Conservation (phyloP, 768 basidiomycete species). For the Crassisporium funariophilum region DNA sequence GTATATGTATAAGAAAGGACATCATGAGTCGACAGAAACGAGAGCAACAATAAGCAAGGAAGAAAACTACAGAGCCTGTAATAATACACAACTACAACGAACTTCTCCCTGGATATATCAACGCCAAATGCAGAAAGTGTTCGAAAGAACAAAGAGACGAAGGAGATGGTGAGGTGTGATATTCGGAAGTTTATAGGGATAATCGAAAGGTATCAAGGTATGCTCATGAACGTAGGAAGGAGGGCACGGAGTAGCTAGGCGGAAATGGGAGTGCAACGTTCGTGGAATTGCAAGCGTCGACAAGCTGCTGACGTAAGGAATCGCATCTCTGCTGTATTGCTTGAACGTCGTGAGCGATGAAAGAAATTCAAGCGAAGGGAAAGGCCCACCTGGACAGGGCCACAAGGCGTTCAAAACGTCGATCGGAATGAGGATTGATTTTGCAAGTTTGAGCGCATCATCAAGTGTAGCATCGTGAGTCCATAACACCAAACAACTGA, state of each 20-base stretch:
- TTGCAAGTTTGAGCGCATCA: slow-evolving; percentile 66
- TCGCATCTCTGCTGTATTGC: slow-evolving; percentile 51
- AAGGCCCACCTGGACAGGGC: slow-evolving; percentile 52
- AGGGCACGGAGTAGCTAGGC: slow-evolving; percentile 39
- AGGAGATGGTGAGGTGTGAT: too few relatives aligned
- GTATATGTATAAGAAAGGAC: too few relatives aligned
- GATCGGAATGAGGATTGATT: slow-evolving; percentile 60
- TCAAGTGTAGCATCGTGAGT: slow-evolving; percentile 57
- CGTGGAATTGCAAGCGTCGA: slow-evolving; percentile 47
- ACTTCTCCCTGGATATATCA: too few relatives aligned
- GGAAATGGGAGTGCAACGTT: slow-evolving; percentile 44
- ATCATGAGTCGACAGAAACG: too few relatives aligned
- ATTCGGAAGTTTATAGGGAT: too few relatives aligned
- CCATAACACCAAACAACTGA: slow-evolving; percentile 69
- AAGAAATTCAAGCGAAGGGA: background rate
- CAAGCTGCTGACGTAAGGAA: slow-evolving; percentile 49
- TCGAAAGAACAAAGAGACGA: too few relatives aligned
- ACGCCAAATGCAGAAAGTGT: too few relatives aligned
- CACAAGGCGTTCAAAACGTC: slow-evolving; percentile 72
- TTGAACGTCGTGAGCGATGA: too few relatives aligned
- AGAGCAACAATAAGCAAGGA: too few relatives aligned
- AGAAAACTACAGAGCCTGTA: too few relatives aligned
- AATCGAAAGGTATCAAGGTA: too few relatives aligned
- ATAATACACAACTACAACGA: too few relatives aligned
- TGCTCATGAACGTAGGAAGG: slow-evolving; percentile 23